These are phyloP conservation scores for Clavariopsis aquatica DNA, from an alignment of 495 filamentous ascomycete species.

Conservation along the genomic window DNA sequence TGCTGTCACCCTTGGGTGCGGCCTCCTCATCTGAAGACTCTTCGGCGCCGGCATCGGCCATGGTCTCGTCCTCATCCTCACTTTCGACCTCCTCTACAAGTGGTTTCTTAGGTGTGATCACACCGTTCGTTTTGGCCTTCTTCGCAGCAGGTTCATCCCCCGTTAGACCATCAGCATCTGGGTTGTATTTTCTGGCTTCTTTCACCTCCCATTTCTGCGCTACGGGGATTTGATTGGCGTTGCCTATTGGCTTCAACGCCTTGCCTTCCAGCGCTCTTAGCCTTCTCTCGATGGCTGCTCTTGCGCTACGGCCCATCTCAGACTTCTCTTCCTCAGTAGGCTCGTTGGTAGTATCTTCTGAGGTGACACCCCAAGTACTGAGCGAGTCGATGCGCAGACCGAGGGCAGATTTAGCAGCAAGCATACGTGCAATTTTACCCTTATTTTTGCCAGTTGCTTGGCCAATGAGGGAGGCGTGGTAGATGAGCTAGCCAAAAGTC, in stretches of 20 bases:
- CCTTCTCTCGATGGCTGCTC: slow-evolving; percentile 80
- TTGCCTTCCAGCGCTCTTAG: slow-evolving; percentile 87
- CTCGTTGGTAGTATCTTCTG: slow-evolving; percentile 62
- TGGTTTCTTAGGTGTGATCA: slow-evolving; percentile 9
- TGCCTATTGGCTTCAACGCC: slow-evolving; percentile 74
- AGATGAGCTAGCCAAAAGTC: slow-evolving; percentile 62
- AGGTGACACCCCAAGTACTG: slow-evolving; percentile 67
- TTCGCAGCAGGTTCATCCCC: slow-evolving; percentile 65
- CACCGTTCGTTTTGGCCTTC: slow-evolving; percentile 39
- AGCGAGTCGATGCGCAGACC: slow-evolving; percentile 92
- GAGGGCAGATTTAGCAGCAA: slow-evolving; percentile 88
- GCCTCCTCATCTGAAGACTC: slow-evolving; percentile 35
- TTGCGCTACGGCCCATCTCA: slow-evolving; percentile 68
- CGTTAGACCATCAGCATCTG: slow-evolving; percentile 83
- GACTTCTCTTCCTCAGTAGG: slow-evolving; percentile 85
- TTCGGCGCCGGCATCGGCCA: slow-evolving; percentile 34
- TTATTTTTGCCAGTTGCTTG: slow-evolving; percentile 98
- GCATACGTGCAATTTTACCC: slow-evolving; percentile 96
- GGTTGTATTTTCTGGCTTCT: slow-evolving; percentile 93
- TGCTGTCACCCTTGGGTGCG: slow-evolving; percentile 49
- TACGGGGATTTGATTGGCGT: slow-evolving; percentile 66
- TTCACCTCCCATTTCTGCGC: slow-evolving; percentile 83
- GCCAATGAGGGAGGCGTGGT: slow-evolving; percentile 94
- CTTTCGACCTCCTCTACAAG: slow-evolving; percentile 33
- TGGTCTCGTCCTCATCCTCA: slow-evolving; percentile 36